phyloP scores from a whole-genome alignment of 2,329 filamentous ascomycete species.

The Madurella mycetomatis region DNA sequence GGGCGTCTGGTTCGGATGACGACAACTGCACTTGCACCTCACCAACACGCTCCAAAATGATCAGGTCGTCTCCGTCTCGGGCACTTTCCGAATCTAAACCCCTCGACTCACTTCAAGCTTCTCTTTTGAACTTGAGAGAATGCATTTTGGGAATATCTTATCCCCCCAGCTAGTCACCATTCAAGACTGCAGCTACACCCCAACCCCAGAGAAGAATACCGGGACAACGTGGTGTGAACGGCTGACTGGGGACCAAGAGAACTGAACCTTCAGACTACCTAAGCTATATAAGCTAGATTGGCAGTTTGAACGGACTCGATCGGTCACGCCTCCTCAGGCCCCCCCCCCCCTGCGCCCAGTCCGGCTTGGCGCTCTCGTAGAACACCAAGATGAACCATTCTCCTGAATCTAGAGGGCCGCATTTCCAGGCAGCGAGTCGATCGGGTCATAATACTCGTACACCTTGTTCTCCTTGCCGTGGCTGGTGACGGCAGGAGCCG shows the following conservation, averaged over 20 bases:
- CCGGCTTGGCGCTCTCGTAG: background rate
- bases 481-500: constrained; percentile 50
- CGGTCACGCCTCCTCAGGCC: background rate
- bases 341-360: background rate
- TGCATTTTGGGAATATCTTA: no score
- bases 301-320: no score
- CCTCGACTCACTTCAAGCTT: background rate
- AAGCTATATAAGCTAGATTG: no score
- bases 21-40: background rate
- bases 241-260: no score
- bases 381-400: background rate
- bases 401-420: background rate
- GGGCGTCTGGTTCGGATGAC: no score
- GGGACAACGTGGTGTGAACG: no score
- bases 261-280: no score
- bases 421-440: constrained; percentile 22
- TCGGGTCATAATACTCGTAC: constrained; percentile 57
- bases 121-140: no score
- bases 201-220: no score
- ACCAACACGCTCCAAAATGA: background rate
- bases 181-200: no score
- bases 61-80: background rate
- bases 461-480: constrained; percentile 41
- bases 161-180: no score
- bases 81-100: background rate